Percentiles rank a stretch among this genome's conserved stretches.
Evolutionary conservation across 202 grass and related monocot genomes (phyloP).

Genomic region (Panicum hallii): DNA sequence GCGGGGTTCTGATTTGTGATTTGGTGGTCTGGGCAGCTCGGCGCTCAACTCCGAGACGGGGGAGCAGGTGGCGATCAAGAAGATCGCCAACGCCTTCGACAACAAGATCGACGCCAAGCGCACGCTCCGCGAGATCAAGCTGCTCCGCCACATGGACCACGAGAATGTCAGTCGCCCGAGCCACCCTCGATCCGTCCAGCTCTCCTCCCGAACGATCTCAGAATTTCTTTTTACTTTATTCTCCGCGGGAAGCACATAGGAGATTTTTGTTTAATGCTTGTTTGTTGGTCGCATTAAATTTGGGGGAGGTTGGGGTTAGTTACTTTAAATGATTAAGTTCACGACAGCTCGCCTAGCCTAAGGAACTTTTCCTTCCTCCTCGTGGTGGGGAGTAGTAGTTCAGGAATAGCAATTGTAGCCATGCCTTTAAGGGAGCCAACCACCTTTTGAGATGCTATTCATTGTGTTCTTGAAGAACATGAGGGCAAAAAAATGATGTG

Average conservation of each 20-base stretch:
- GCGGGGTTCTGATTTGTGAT: constrained; percentile 11
- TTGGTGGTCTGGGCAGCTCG: constrained; percentile 51
- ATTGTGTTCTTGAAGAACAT: constrained; percentile 37
- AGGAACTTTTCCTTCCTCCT: constrained; percentile 36
- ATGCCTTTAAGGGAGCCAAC: constrained; percentile 46
- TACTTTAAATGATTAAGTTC: constrained; percentile 50
- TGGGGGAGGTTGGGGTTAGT: constrained; percentile 31
- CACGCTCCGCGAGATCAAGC: constrained; percentile 93
- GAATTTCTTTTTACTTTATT: neutral
- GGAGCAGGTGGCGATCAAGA: constrained; percentile 95
- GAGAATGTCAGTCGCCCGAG: constrained; percentile 67
- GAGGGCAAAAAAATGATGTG: constrained; percentile 24
- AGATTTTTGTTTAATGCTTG: constrained; percentile 33
- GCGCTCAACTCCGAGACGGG: constrained; percentile 86
- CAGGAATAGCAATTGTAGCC: constrained; percentile 42
- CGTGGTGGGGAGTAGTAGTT: neutral
- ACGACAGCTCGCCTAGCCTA: constrained; percentile 26
- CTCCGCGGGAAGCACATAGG: neutral
- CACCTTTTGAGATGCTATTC: constrained; percentile 42
- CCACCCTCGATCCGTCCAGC: constrained; percentile 30
- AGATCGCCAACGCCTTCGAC: constrained; percentile 97
- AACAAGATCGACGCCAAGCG: constrained; percentile 97
- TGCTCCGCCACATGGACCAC: constrained; percentile 97
- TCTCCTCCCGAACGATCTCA: neutral
- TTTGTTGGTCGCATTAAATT: constrained; percentile 50